Conservation (phyloP, 2,329 filamentous ascomycete species). For the Ceratocystis alfenasii region DNA sequence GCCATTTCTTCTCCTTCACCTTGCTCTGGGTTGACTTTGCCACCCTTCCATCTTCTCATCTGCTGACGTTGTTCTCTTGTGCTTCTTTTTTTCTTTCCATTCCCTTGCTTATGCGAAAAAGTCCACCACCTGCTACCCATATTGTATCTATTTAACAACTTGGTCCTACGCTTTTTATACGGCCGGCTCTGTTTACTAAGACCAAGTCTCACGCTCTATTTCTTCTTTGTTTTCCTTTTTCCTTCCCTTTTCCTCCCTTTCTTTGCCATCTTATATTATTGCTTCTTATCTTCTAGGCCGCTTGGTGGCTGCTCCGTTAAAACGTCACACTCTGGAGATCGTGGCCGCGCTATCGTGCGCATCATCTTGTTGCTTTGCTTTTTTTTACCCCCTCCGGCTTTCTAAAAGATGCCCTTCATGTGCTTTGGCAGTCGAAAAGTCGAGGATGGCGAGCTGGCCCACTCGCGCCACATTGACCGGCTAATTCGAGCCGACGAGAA, state of each 20-base stretch:
- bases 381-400: neutral
- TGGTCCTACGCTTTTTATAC: neutral
- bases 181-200: neutral
- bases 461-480: constrained; percentile 72
- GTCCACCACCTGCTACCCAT: neutral
- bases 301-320: neutral
- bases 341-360: neutral
- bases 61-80: neutral
- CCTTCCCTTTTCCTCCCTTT: neutral
- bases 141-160: neutral
- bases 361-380: neutral
- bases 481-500: constrained; percentile 79
- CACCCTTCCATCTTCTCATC: neutral
- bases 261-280: neutral
- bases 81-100: constrained; percentile 8
- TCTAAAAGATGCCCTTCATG: constrained; percentile 34
- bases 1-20: constrained; percentile 21
- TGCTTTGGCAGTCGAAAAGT: constrained; percentile 50
- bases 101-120: neutral
- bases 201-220: neutral
- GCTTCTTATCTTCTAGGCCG: neutral
- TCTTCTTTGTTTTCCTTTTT: neutral
- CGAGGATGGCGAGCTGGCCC: constrained; percentile 39
- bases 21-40: neutral
- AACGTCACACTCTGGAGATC: neutral